Evolutionary conservation across 805 yeast species (phyloP).

Genomic region (Saturnispora gosingensis): DNA sequence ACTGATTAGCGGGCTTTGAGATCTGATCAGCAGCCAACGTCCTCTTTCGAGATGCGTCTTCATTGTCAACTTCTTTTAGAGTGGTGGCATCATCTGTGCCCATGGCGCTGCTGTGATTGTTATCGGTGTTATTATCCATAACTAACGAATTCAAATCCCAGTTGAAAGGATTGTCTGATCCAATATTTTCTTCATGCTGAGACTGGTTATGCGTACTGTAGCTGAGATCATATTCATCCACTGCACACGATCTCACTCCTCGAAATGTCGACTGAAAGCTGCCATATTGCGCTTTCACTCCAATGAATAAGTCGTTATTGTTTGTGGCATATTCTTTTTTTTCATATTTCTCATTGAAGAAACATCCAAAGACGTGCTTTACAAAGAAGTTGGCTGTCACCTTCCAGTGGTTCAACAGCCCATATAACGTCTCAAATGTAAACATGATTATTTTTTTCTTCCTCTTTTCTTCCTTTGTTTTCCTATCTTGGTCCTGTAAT

Average conservation of each 20-base stretch:
- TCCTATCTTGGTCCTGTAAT: too few relatives aligned
- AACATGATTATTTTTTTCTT: background rate
- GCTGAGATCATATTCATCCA: constrained; percentile 25
- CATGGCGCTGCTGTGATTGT: background rate
- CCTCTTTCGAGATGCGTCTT: background rate
- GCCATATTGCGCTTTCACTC: background rate
- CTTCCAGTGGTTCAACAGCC: background rate
- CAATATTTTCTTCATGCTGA: background rate
- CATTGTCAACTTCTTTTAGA: background rate
- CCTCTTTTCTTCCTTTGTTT: too few relatives aligned
- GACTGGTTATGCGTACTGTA: constrained; percentile 14
- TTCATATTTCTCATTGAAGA: background rate
- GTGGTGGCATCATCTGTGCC: background rate
- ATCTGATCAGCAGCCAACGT: background rate
- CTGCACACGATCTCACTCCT: constrained; percentile 21
- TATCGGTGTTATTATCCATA: constrained; percentile 6
- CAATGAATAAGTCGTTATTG: background rate
- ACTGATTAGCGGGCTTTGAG: background rate
- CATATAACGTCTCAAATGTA: constrained; percentile 4
- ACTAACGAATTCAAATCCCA: constrained; percentile 23
- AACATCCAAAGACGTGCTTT: background rate
- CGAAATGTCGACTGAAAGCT: constrained; percentile 1
- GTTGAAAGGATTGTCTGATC: constrained; percentile 15
- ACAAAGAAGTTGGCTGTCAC: background rate
- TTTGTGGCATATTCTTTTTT: background rate